A percentile compares a stretch with the other conserved stretches of the same genome.
Conservation (phyloP, 108 stramenopile species). For the Nitzschia putrida region DNA sequence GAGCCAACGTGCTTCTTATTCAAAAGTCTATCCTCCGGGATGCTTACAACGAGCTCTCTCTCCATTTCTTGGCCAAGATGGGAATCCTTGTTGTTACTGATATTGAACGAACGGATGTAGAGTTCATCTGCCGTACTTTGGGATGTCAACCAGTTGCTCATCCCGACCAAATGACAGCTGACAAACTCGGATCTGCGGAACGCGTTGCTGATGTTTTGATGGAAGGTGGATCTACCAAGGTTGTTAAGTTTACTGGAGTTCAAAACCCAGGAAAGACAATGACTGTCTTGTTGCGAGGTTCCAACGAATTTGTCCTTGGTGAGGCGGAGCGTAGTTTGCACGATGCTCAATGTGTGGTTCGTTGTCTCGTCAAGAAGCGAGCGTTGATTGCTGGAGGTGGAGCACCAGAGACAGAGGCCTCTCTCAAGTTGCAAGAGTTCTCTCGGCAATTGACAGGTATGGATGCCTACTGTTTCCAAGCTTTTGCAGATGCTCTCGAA, state of each 20-base stretch:
- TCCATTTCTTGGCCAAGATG: conserved; percentile 99
- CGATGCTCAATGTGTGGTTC: conserved; percentile 99
- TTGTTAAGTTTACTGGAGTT: conserved; percentile 97
- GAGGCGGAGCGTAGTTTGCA: conserved; percentile 98
- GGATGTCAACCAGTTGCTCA: conserved; percentile 95
- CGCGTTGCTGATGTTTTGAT: conserved; percentile 93
- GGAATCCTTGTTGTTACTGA: conserved; percentile 98
- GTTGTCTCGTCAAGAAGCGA: conserved; percentile 94
- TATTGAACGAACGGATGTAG: conserved; percentile 94
- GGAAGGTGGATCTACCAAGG: conserved; percentile 90
- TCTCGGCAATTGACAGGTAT: conserved; percentile 81
- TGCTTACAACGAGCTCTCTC: conserved; percentile 98
- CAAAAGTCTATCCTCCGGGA: conserved; percentile 98
- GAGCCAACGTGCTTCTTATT: conserved; percentile 96
- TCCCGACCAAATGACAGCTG: conserved; percentile 83
- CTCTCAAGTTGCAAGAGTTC: conserved; percentile 78
- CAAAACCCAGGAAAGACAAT: conserved; percentile 87
- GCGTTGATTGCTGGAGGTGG: conserved; percentile 98
- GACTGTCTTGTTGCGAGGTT: conserved; percentile 95
- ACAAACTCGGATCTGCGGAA: conserved; percentile 88
- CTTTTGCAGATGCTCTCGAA: conserved; percentile 97
- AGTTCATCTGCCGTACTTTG: conserved; percentile 94
- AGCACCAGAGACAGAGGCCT: conserved; percentile 94
- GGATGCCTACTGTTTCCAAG: conserved; percentile 95
- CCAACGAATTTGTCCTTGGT: conserved; percentile 96